These are phyloP conservation scores for Protomyces inouyei DNA, from an alignment of 1,139 yeast genomes.

Conservation along the genomic window DNA sequence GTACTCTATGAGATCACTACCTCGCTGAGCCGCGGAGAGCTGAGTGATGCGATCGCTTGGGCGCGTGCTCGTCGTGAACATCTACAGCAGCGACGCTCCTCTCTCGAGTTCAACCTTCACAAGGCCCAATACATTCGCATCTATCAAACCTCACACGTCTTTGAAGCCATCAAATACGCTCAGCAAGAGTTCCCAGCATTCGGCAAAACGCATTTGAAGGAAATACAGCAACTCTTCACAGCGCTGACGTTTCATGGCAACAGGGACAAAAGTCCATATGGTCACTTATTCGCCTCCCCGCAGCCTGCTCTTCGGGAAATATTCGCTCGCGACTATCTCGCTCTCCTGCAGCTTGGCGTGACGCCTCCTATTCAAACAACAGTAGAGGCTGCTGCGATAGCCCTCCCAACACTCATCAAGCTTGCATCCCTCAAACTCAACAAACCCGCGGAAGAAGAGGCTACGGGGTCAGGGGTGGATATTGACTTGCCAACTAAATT, in stretches of 20 bases:
- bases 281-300: slow-evolving; percentile 33
- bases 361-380: slow-evolving; percentile 69
- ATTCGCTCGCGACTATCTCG: slow-evolving; percentile 64
- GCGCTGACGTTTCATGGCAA: slow-evolving; percentile 44
- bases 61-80: slow-evolving; percentile 37
- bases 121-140: slow-evolving; percentile 49
- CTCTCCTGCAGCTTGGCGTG: slow-evolving; percentile 56
- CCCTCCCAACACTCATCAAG: slow-evolving; percentile 68
- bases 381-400: slow-evolving; percentile 63
- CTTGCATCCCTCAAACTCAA: slow-evolving; percentile 44
- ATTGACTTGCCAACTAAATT: slow-evolving; percentile 50
- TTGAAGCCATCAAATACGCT: slow-evolving; percentile 53
- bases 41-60: slow-evolving; percentile 46
- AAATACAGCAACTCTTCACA: slow-evolving; percentile 54
- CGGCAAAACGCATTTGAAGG: slow-evolving; percentile 41
- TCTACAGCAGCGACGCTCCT: slow-evolving; percentile 39
- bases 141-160: slow-evolving; percentile 36
- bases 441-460: neutral
- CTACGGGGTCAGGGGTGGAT: slow-evolving; percentile 42
- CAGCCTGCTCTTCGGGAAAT: neutral
- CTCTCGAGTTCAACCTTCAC: slow-evolving; percentile 61
- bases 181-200: slow-evolving; percentile 51
- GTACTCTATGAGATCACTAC: slow-evolving; percentile 41
- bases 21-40: slow-evolving; percentile 37
- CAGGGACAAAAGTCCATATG: slow-evolving; percentile 46